Conservation (phyloP, 495 filamentous ascomycete species). For the Pyronema domesticum region DNA sequence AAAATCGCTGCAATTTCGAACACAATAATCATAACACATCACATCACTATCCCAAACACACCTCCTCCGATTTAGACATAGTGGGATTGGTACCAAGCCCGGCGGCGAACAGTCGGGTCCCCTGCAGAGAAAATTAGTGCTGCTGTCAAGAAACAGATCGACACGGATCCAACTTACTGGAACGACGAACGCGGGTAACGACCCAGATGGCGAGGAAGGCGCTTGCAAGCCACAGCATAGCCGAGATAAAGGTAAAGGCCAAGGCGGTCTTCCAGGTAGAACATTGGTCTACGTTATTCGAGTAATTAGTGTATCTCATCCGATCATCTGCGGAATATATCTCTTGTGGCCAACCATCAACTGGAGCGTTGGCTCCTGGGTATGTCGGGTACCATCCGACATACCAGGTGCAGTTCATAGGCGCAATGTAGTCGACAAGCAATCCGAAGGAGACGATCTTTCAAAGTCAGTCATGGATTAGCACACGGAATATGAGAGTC, state of each 20-base stretch:
- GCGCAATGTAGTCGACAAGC: constrained; percentile 30
- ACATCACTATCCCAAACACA: background rate
- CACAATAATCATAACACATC: no score
- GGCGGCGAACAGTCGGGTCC: background rate
- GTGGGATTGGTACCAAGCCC: background rate
- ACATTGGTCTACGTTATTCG: constrained; percentile 22
- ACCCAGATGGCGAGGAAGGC: constrained; percentile 27
- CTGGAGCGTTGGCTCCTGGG: background rate
- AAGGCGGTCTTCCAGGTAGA: constrained; percentile 41
- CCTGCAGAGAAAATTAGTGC: background rate
- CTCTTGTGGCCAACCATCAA: background rate
- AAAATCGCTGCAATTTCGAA: no score
- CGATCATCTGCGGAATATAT: background rate
- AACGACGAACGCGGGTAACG: background rate
- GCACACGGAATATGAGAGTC: background rate
- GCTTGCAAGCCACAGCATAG: constrained; percentile 39
- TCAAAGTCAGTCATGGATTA: background rate
- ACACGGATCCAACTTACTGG: background rate
- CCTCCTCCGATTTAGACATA: background rate
- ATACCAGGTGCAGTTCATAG: constrained; percentile 33
- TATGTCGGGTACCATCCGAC: constrained; percentile 32
- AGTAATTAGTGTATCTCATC: background rate
- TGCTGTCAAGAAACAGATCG: no score
- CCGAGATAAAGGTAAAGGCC: constrained; percentile 41
- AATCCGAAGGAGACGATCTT: constrained; percentile 37